Evolutionary conservation across 2,329 filamentous ascomycete species (phyloP), one percentile per base, ranked within the genome.

Genomic region (Paecilomyces sp.): DNA sequence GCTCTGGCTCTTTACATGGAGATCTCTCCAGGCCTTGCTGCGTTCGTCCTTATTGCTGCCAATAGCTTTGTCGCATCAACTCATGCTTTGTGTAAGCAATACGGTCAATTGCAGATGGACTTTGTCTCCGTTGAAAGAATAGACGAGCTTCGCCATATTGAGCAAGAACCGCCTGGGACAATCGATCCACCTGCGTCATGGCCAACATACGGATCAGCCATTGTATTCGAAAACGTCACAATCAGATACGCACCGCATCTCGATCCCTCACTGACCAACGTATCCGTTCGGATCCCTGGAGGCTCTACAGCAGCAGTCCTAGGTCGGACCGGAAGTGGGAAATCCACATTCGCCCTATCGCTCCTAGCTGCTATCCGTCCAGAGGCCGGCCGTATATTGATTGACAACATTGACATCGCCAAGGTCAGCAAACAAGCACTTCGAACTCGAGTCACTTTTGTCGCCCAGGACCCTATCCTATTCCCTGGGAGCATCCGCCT

Each of bases 41-140:
- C 91, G 6, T 96, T 96, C 67, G 88, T 95, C 1, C 81, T 96
- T 3, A 86, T 90, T 0, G 85, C 88, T 0, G 88, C 89, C 0
- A 81, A 83, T 58, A 74, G 70, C 55, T 76, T 90, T 63, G 89
- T 93, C 18, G 74, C 78, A 9, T 82, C 86, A 7, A 93, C 89
- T 0, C 89, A 92, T 68, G 77, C 79, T 1, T 82, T 96, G 0
- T 96, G 92, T 73, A 85, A 86, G 61, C 84, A 86, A 60, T 96
- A 96, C 67, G 92, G 92, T 2, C 85, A 90, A 68, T 81, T 96
- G 1, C 91, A 96, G 71, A 92, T 96, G 83, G 89, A 96, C 69
- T 96, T 96, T 65, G 91, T 96, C 0, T 92, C 89, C 0, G 90
- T 96, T 0, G 92, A 96, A 74, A 85, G 92, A 50, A 88, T 96